Evolutionary conservation across 2,329 filamentous ascomycete species (phyloP), one percentile per base, ranked within the genome.

Genomic region (Xylariaceae sp.): DNA sequence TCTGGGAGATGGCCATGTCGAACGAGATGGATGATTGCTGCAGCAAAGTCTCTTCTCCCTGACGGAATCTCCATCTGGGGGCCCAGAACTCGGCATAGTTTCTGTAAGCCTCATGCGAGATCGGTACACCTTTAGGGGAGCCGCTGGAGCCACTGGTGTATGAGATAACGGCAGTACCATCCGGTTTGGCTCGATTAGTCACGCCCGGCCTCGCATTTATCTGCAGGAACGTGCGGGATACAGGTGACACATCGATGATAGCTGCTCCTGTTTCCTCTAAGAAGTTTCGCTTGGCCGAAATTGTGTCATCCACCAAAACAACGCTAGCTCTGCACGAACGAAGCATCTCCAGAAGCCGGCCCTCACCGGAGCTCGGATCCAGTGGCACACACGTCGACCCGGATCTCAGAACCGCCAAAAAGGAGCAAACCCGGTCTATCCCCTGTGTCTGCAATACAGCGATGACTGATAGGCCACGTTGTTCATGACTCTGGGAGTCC

Each of bases 21-120:
- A 71, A 71, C 3, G 57, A 56, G 26, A 57, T 57, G 0, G 65
- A 53, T 13, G 56, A 65, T 40, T 69, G 64, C 36, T 68, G 64
- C 2, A 69, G 51, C 0, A 63, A 53, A 1, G 42, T n/a, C 24
- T 50, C 60, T 1, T 46, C 46, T 0, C 48, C 46, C 0, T 61
- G 31, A 0, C 46, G 41, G n/a, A n/a, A n/a, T n/a, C n/a, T n/a
- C 2, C 40, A 46, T 5, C 41, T 31, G 3, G 40, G 41, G 2
- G 46, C 43, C 8, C 38, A 44, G 11, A 46, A 47, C 30, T 59
- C 57, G 4, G 59, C 41, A 16, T 52, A 36, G 36, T 62, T 61
- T 2, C 47, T 29, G 2, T 67, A 34, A 15, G 47, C 52, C 2
- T 32, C 36, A 33, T 58, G 55, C 8, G 12, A 38, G 3, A 62